These are phyloP conservation scores for Typha latifolia DNA, from an alignment of 176 grass and related monocot genomes.

Conservation along the genomic window DNA sequence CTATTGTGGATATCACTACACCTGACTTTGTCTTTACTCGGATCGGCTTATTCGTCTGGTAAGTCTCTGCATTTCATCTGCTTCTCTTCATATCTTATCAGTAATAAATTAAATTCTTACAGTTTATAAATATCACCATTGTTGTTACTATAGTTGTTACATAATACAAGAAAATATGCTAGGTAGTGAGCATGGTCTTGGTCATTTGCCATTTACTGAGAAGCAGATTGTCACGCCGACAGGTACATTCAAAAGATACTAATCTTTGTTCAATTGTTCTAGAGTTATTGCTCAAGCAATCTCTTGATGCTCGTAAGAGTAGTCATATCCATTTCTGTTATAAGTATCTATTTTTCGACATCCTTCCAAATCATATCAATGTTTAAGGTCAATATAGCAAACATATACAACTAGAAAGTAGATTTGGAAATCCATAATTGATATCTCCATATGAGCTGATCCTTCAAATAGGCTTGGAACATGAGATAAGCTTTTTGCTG, in stretches of 20 bases:
- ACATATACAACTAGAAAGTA: too few relatives aligned
- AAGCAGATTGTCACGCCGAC: conserved; percentile 97
- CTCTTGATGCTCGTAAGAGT: neutral
- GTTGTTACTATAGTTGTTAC: too few relatives aligned
- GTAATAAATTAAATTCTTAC: neutral
- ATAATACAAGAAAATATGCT: conserved; percentile 17
- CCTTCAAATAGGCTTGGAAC: too few relatives aligned
- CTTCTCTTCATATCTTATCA: conserved; percentile 14
- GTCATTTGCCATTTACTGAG: conserved; percentile 93
- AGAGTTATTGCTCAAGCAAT: neutral
- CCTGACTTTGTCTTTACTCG: conserved; percentile 99
- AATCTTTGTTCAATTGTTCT: neutral
- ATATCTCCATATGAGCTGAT: too few relatives aligned
- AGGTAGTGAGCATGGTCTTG: conserved; percentile 99
- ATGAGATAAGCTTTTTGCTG: too few relatives aligned
- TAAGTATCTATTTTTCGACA: too few relatives aligned
- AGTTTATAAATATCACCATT: conserved; percentile 5
- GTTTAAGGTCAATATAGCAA: too few relatives aligned
- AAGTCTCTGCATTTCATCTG: neutral
- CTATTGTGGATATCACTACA: conserved; percentile 86
- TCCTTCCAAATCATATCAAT: too few relatives aligned
- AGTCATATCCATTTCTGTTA: too few relatives aligned
- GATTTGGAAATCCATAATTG: too few relatives aligned
- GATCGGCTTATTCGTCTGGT: conserved; percentile 94
- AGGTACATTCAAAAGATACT: conserved; percentile 42